Percentiles rank a stretch among this genome's conserved stretches.
Conservation (phyloP, 2,329 filamentous ascomycete genomes). For the Fusarium miscanthi region DNA sequence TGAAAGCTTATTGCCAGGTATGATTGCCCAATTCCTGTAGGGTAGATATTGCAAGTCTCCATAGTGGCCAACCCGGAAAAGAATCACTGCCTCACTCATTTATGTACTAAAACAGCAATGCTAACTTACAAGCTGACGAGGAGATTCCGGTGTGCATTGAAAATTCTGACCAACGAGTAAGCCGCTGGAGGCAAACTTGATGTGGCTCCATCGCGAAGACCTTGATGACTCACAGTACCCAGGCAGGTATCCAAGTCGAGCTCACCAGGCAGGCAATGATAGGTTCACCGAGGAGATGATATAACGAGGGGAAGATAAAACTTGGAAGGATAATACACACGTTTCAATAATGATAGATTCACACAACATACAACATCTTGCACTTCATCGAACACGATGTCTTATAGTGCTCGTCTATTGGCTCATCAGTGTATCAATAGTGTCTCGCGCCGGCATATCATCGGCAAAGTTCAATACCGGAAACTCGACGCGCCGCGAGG, state of each 20-base stretch:
- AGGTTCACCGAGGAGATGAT: neutral
- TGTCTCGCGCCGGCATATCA: slow-evolving; percentile 43
- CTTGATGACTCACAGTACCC: slow-evolving; percentile 23
- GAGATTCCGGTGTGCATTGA: neutral
- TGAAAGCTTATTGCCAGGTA: neutral
- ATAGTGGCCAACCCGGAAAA: neutral
- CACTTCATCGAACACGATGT: slow-evolving; percentile 31
- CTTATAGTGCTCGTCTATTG: slow-evolving; percentile 23
- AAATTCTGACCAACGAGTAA: neutral
- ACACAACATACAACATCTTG: neutral
- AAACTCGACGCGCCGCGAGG: slow-evolving; percentile 39
- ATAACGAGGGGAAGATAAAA: neutral
- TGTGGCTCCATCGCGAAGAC: slow-evolving; percentile 5
- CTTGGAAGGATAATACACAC: neutral
- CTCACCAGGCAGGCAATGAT: neutral
- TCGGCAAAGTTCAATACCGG: slow-evolving; percentile 40
- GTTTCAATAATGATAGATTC: neutral
- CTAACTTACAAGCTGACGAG: neutral
- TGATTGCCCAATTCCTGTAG: neutral
- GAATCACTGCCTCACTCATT: neutral
- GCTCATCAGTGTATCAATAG: slow-evolving; percentile 11
- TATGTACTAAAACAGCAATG: neutral
- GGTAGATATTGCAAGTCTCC: neutral
- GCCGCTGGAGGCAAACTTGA: neutral
- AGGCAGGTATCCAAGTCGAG: neutral